A percentile compares a stretch with the other conserved stretches of the same genome.
Conservation (phyloP, 352 stramenopile genomes). For the Phytophthora sansomeana region DNA sequence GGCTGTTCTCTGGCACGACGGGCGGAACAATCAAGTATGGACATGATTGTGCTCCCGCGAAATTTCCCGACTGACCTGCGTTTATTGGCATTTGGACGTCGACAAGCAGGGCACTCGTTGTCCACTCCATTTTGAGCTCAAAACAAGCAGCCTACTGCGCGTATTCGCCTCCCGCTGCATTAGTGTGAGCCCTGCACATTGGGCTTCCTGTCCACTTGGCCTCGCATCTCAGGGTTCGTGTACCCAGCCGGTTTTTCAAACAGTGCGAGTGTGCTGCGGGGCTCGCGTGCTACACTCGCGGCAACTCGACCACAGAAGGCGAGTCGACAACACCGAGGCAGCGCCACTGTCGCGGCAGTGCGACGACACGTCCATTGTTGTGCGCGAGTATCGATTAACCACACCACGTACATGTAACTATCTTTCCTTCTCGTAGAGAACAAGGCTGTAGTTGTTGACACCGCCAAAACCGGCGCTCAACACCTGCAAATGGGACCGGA, state of each 20-base stretch:
- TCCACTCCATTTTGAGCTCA: too few relatives aligned
- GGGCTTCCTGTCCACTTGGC: background rate
- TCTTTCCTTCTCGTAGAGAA: too few relatives aligned
- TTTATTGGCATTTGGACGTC: background rate
- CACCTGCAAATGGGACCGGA: too few relatives aligned
- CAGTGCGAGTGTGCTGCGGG: constrained; percentile 3
- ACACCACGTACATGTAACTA: too few relatives aligned
- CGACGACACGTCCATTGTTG: too few relatives aligned
- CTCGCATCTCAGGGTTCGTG: constrained; percentile 14
- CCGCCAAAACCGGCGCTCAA: too few relatives aligned
- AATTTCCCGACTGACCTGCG: background rate
- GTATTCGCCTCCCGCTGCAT: too few relatives aligned
- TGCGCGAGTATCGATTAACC: background rate
- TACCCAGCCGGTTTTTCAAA: constrained; percentile 14
- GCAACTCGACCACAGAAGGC: background rate
- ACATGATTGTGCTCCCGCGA: background rate
- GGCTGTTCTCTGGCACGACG: too few relatives aligned
- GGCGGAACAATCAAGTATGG: background rate
- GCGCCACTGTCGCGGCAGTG: background rate
- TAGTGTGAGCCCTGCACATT: background rate
- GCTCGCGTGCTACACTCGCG: too few relatives aligned
- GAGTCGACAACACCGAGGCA: background rate
- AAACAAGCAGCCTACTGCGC: too few relatives aligned
- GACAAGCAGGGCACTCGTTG: too few relatives aligned
- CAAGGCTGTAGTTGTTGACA: too few relatives aligned